A percentile compares a stretch with the other conserved stretches of the same genome.
Conservation (phyloP, 2,329 filamentous ascomycete genomes). For the Colletotrichum sp. region DNA sequence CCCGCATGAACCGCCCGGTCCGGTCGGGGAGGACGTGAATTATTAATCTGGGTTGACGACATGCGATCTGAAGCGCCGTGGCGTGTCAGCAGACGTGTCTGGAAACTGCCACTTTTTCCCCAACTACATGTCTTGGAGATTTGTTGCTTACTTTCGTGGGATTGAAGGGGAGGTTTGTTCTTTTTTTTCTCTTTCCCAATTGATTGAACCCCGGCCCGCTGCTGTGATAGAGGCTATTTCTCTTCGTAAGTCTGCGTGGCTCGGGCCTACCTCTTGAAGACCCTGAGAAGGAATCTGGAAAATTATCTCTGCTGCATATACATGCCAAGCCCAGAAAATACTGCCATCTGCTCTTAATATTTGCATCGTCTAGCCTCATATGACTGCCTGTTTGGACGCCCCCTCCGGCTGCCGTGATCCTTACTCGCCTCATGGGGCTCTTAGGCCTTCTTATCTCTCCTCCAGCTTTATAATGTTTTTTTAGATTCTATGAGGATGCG, state of each 20-base stretch:
- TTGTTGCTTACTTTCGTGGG: not conserved
- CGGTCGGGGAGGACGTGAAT: not conserved
- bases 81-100: not conserved
- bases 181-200: too few species aligned
- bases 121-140: not conserved
- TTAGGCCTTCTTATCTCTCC: not conserved
- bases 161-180: too few species aligned
- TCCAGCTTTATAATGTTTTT: fast-evolving
- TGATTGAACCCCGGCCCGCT: too few species aligned
- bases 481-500: not conserved
- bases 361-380: too few species aligned
- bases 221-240: not conserved
- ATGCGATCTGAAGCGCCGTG: not conserved
- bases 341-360: fast-evolving
- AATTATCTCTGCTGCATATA: not conserved
- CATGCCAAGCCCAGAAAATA: fast-evolving
- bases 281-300: not conserved
- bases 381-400: not conserved
- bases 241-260: not conserved
- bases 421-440: too few species aligned
- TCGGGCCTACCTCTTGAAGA: not conserved
- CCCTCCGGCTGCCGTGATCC: not conserved
- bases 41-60: not conserved
- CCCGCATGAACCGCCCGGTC: not conserved
- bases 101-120: not conserved